Percentiles rank a stretch among this genome's conserved stretches.
Evolutionary conservation across 805 yeast genomes (phyloP).

Genomic region (Lipomyces starkeyi): DNA sequence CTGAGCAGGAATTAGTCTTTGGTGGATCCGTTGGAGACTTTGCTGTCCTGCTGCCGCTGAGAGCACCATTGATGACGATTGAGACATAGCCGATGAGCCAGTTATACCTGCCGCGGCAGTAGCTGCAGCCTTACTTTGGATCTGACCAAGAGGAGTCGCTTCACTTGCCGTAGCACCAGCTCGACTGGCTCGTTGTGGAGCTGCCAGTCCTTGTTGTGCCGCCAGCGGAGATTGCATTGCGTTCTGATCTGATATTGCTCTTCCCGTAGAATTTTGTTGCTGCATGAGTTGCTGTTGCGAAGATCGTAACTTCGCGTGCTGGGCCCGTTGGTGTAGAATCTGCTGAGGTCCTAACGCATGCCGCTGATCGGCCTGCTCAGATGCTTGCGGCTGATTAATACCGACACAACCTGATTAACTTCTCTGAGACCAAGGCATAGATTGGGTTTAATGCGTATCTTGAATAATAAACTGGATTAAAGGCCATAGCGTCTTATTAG

Average conservation of each 20-base stretch:
- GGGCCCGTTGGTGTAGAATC: no score
- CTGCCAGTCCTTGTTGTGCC: slow-evolving; percentile 10
- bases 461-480: no score
- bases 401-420: no score
- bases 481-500: no score
- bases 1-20: slow-evolving; percentile 12
- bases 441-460: no score
- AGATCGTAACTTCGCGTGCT: no score
- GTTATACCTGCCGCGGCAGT: slow-evolving; percentile 13
- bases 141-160: slow-evolving; percentile 14
- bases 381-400: no score
- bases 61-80: slow-evolving; percentile 18
- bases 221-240: slow-evolving; percentile 20
- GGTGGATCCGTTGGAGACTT: slow-evolving; percentile 12
- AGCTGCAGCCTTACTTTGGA: slow-evolving; percentile 5
- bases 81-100: slow-evolving; percentile 12
- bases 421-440: no score
- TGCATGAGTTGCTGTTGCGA: slow-evolving; percentile 27
- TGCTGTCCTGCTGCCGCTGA: slow-evolving; percentile 39
- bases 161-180: slow-evolving; percentile 13
- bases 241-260: slow-evolving; percentile 30
- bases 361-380: no score
- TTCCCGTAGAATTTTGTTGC: slow-evolving; percentile 25
- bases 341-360: no score
- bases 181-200: slow-evolving; percentile 21